Evolutionary conservation across 352 stramenopile genomes (phyloP).

Genomic region (Globisporangium polare): DNA sequence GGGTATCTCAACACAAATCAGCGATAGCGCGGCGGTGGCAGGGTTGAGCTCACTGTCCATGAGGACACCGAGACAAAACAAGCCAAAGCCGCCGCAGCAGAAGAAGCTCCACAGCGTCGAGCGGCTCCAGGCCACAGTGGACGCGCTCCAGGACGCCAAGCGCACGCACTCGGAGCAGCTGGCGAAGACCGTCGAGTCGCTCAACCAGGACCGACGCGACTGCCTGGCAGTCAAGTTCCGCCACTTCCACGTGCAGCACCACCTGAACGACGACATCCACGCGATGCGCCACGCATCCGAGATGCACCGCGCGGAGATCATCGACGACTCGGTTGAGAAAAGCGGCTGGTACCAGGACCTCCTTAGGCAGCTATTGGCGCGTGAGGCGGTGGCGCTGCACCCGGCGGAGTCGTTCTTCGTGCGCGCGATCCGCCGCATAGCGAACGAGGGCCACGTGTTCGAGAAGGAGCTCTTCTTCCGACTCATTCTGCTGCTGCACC

Average conservation of each 20-base stretch:
- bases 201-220: constrained; percentile 50
- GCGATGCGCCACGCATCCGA: constrained; percentile 55
- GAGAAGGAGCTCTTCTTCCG: constrained; percentile 32
- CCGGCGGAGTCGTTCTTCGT: constrained; percentile 54
- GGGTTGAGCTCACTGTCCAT: not conserved
- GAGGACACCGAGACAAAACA: not conserved
- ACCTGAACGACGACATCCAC: constrained; percentile 36
- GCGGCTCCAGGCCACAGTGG: constrained; percentile 45
- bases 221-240: constrained; percentile 55
- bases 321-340: constrained; percentile 23
- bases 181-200: constrained; percentile 30
- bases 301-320: constrained; percentile 24
- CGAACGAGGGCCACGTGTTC: constrained; percentile 45
- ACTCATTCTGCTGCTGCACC: constrained; percentile 40
- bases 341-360: constrained; percentile 53
- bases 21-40: not conserved
- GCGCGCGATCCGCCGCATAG: constrained; percentile 39
- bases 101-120: constrained; percentile 42
- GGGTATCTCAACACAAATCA: not conserved
- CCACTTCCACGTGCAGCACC: constrained; percentile 30
- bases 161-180: constrained; percentile 30
- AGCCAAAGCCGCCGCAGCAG: not conserved
- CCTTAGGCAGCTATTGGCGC: constrained; percentile 38
- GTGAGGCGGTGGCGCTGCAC: constrained; percentile 29
- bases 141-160: constrained; percentile 45